Base-by-base conservation (phyloP, 352 stramenopile genomes). In the Phytophthora crassamura region DNA sequence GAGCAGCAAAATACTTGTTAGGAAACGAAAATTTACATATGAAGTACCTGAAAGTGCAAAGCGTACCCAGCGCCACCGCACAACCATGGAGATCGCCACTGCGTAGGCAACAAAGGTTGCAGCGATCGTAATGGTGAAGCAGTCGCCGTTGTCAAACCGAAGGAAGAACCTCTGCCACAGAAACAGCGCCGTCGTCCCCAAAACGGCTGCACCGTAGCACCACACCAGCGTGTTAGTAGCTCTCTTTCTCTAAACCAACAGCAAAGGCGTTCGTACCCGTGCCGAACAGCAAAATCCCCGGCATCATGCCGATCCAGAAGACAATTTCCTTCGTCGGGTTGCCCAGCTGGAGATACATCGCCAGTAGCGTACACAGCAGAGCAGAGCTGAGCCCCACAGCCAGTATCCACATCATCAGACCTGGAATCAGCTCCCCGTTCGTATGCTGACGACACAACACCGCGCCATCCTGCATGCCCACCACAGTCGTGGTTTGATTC, bases 51-150 rank as follows among this genome's bases (percentile, higher is more conserved):
- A 30, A 57, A 6, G 22, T 11, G 5, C 42, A 36, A 16, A 11
- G 72, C 79, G 30, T 54, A 86, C 80, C 82, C 83, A 94, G 63
- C 83, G 83, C 83, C 84, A 94, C 15, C 82, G 81, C 16, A 91
- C 81, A 28, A 75, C 56, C 86, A 94, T 94, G 25, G 86, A 91
- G 40, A 94, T 75, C 9, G 82, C 74, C 45, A 78, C 67, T 12
- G 76, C 61, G 48, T 84, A 91, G n/a, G 82, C 82, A 53, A 91
- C 88, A 30, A 88, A 68, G 4, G 82, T 90, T 7, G 80, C 80
- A 7, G 86, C 78, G n/a, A 89, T 57, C 4, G 78, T 78, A 49
- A 91, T 71, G 34, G 72, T 77, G n/a, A 90, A 87, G 64, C 83
- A 90, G 69, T 94, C 83, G 32, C 86, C 82, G 45, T 92, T 89